Percentiles rank a stretch among this genome's conserved stretches.
Evolutionary conservation across 2,329 filamentous ascomycete genomes (phyloP).

Genomic region (Calonectria naviculata): DNA sequence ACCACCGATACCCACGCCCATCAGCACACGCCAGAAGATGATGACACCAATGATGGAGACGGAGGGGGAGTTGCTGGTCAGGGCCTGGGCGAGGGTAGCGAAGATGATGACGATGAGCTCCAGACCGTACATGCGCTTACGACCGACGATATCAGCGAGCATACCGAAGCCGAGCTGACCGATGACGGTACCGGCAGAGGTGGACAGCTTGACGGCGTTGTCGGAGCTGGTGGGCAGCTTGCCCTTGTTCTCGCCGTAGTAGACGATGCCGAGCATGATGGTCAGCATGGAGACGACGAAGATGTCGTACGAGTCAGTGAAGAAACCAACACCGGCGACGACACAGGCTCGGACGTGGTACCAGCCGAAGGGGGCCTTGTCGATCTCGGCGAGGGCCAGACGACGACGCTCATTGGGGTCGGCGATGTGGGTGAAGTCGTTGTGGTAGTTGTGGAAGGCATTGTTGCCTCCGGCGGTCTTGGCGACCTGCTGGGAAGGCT

Average conservation of each 20-base stretch:
- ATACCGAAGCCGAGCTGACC: constrained; percentile 84
- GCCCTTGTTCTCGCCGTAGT: constrained; percentile 66
- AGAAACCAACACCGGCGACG: constrained; percentile 88
- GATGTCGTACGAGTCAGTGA: constrained; percentile 88
- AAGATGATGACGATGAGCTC: constrained; percentile 86
- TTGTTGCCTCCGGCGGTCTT: constrained; percentile 74
- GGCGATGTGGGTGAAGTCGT: constrained; percentile 72
- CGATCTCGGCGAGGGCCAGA: constrained; percentile 83
- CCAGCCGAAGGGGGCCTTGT: constrained; percentile 86
- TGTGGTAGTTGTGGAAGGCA: constrained; percentile 83
- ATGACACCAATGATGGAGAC: constrained; percentile 74
- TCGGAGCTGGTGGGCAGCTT: constrained; percentile 75
- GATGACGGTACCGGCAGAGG: constrained; percentile 84
- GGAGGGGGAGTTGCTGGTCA: constrained; percentile 71
- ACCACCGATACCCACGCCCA: constrained; percentile 60
- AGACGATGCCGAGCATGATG: constrained; percentile 83
- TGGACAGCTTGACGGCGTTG: constrained; percentile 87
- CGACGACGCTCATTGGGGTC: constrained; percentile 84
- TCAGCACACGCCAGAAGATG: constrained; percentile 85
- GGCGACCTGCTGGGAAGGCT: constrained; percentile 30
- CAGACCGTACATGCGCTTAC: constrained; percentile 78
- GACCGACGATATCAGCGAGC: constrained; percentile 81
- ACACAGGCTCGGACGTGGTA: constrained; percentile 82
- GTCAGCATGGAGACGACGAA: constrained; percentile 81
- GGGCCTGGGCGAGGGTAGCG: constrained; percentile 77